Conservation (phyloP, 768 basidiomycete genomes). For the Phaeotremella fagi region DNA sequence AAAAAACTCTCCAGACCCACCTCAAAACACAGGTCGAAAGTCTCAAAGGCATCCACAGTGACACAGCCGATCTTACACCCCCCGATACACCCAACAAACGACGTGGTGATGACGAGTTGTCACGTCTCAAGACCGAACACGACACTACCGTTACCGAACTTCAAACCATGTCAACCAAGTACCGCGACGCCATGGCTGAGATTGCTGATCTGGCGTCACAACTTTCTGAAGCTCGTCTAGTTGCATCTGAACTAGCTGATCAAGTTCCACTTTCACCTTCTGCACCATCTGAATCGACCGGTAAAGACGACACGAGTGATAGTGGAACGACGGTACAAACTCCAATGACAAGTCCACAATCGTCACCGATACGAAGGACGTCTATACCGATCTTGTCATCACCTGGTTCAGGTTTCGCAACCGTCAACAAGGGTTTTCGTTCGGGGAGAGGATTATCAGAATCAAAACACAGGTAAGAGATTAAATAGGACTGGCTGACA, state of each 20-base stretch:
- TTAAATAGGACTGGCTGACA: not conserved
- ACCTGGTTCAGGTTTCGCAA: conserved; percentile 2
- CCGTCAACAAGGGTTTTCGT: conserved; percentile 36
- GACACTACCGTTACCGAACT: conserved; percentile 23
- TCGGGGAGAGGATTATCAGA: conserved; percentile 45
- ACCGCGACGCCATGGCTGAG: conserved; percentile 80
- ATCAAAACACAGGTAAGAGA: conserved; percentile 30
- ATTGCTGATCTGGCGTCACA: conserved; percentile 92
- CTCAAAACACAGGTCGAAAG: conserved; percentile 2
- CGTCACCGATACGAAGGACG: conserved; percentile 15
- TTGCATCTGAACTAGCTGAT: conserved; percentile 26
- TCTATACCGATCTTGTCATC: conserved; percentile 21
- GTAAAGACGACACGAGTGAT: conserved; percentile 16
- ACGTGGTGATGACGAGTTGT: conserved; percentile 54
- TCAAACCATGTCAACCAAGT: conserved; percentile 48
- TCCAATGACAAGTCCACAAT: conserved; percentile 12
- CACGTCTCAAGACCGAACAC: conserved; percentile 53
- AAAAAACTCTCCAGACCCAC: conserved; percentile 15
- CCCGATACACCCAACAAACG: conserved; percentile 16
- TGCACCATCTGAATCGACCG: conserved; percentile 1
- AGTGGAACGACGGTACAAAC: conserved; percentile 26
- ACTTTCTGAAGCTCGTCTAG: conserved; percentile 75
- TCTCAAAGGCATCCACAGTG: not conserved
- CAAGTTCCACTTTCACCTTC: conserved; percentile 7
- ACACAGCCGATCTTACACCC: conserved; percentile 17